phyloP scores from a whole-genome alignment of 2,329 filamentous ascomycete species.

The Cyphellophora europaea region DNA sequence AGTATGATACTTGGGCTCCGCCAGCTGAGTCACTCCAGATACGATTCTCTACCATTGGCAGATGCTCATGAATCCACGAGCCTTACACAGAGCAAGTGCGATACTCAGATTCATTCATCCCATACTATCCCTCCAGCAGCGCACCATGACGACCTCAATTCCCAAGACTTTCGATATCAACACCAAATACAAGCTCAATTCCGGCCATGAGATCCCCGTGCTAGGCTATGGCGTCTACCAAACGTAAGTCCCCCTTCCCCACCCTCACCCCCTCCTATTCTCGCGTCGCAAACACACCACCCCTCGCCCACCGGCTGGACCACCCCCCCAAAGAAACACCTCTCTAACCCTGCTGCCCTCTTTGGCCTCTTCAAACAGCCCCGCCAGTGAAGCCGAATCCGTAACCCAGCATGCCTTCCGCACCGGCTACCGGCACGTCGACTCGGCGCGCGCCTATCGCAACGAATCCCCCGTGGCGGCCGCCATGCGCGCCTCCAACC shows the following conservation, averaged over 20 bases:
- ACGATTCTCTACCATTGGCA: too few relatives aligned
- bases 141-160: conserved; percentile 10
- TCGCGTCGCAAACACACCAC: too few relatives aligned
- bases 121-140: neutral
- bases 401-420: conserved; percentile 49
- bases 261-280: too few relatives aligned
- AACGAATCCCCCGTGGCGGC: conserved; percentile 48
- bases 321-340: too few relatives aligned
- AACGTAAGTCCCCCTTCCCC: conserved; percentile 24
- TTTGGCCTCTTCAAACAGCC: too few relatives aligned
- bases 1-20: too few relatives aligned
- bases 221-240: conserved; percentile 31
- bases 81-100: too few relatives aligned
- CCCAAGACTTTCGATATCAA: conserved; percentile 14
- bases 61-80: too few relatives aligned
- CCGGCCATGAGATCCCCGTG: conserved; percentile 29
- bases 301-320: too few relatives aligned
- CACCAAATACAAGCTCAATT: conserved; percentile 28
- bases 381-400: conserved; percentile 46
- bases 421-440: conserved; percentile 50
- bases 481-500: conserved; percentile 41
- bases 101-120: too few relatives aligned
- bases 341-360: too few relatives aligned
- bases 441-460: conserved; percentile 48
- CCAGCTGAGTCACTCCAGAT: too few relatives aligned